Base-by-base conservation (phyloP, 129 eudicot species). In the Calendula officinalis region DNA sequence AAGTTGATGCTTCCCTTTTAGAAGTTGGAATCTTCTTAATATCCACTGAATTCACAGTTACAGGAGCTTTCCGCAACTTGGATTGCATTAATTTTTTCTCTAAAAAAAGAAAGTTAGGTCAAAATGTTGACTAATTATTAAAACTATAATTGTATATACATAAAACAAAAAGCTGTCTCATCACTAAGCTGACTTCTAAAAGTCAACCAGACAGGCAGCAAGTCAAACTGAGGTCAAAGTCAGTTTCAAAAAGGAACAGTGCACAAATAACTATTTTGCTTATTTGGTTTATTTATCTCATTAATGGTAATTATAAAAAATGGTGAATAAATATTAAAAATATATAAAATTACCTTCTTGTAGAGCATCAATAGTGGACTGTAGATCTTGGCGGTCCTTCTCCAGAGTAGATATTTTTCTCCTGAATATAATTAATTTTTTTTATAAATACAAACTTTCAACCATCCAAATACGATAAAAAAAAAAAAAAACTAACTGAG, bases 301-400 rank as follows among this genome's bases (percentile, higher is more conserved):
- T 30, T 22, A 16, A 30, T 15, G 27, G 10, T 40, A 32, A 40
- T n/a, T 53, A 66, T 8, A 22, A 8, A 12, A 42, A 41, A 7
- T 46, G 36, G 22, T 48, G 74, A 7, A 68, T 7, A 33, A 11
- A 45, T 3, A 3, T 9, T 11, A 27, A 10, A 75, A 51, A 57
- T 9, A 68, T 46, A 51, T 64, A 72, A n/a, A 34, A 34, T 51
- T 71, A 85, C 99, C 99, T 90, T 94, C 99, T 77, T 85, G 91
- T 75, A 94, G 65, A 78, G 97, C 97, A 61, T 81, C 80, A 62
- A 94, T 84, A 9, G 97, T 94, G 16, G 60, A 82, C 48, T 73
- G 92, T 64, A 89, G 78, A 80, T 94, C 99, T 75, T 79, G 88
- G 63, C 87, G 95, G 10, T 94, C 99, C 78, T 86, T 94, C 66